Evolutionary conservation across 345 rosid genomes (phyloP), one percentile per base, ranked within the genome.

Genomic region (Erysimum cheiranthoides): DNA sequence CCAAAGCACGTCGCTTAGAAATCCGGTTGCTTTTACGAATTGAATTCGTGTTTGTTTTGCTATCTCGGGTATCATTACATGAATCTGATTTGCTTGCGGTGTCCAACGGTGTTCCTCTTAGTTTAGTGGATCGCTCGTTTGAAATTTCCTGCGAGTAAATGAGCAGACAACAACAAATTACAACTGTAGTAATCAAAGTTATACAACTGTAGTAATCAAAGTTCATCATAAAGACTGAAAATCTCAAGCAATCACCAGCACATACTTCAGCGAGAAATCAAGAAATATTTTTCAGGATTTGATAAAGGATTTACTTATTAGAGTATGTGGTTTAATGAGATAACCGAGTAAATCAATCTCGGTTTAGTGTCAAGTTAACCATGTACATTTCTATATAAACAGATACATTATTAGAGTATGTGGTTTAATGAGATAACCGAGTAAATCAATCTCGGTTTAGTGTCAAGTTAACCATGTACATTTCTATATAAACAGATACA

Each of bases 31-130:
- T 92, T 83, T 92, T 92, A 17, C 93, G 90, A 75, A 75, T 77
- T 5, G 92, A 87, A 66, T 83, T 66, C 36, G 67, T 82, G 39
- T 76, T 88, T 51, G 83, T 90, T 79, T 81, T 84, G 79, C 85
- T 92, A 10, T 40, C 87, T 87, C 80, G 78, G 64, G 35, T 47
- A 27, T 67, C 73, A 38, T 39, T 75, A 50, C 61, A 68, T 70
- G 89, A 92, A 80, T 85, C 89, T 73, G 72, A 51, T 57, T 63
- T 77, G 59, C 80, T 69, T 69, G 64, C 16, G 1, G 64, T 51
- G 51, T 88, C 91, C 96, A 90, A 82, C 10, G 97, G 95, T 35
- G 87, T 82, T 61, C 90, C 92, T 82, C 85, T 89, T 84, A 82
- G 68, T 40, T 84, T 83, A 27, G 69, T 70, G 28, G 77, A 73